Evolutionary conservation across 176 grass and related monocot species (phyloP).

Genomic region (Carex kokanica): DNA sequence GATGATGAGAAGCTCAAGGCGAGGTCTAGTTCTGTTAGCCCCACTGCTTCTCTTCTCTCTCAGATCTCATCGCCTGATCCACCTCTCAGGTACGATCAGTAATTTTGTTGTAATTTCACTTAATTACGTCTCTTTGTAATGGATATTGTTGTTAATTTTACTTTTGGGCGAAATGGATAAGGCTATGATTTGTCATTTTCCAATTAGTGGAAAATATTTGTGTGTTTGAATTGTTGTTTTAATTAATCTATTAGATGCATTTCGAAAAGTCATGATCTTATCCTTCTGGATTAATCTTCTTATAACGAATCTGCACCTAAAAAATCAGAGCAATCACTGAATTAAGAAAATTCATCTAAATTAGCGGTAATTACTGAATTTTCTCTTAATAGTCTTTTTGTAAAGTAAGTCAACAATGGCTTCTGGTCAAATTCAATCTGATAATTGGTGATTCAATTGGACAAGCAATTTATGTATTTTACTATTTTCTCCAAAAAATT

Average conservation of each 20-base stretch:
- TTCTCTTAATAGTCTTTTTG: background rate
- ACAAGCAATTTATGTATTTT: no score
- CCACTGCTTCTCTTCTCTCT: constrained; percentile 24
- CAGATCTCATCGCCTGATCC: background rate
- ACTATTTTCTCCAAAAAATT: background rate
- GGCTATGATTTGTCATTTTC: background rate
- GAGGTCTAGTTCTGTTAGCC: background rate
- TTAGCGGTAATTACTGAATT: background rate
- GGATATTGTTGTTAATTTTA: background rate
- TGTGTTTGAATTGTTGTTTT: background rate
- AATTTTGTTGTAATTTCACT: background rate
- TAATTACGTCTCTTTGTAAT: background rate
- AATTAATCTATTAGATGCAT: constrained; percentile 3
- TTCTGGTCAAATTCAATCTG: constrained; percentile 9
- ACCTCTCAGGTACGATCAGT: background rate
- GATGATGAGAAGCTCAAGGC: constrained; percentile 18
- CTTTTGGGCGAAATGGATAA: constrained; percentile 8
- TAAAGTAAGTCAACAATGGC: background rate
- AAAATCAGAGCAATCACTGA: background rate
- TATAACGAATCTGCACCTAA: background rate
- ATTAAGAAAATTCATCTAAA: background rate
- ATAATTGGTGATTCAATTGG: background rate
- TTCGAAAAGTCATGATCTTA: background rate
- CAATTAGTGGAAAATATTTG: background rate
- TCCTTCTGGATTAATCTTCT: background rate